Conservation (phyloP, 306 rosid species). For the Bauhinia variegata region DNA sequence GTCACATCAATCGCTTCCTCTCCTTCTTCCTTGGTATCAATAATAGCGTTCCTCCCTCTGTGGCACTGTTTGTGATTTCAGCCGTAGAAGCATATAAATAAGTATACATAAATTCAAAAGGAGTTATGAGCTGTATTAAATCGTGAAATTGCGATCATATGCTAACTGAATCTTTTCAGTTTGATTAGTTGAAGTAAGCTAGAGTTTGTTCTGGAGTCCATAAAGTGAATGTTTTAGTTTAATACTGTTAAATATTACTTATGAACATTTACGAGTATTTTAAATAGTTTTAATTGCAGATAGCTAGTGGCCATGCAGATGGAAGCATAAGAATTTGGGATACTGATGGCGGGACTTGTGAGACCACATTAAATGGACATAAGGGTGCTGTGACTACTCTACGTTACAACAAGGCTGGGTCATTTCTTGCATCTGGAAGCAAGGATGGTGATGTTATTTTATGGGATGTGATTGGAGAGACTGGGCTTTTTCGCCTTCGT, state of each 20-base stretch:
- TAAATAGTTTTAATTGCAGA: conserved; percentile 47
- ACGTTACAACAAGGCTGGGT: conserved; percentile 69
- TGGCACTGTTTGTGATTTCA: not conserved
- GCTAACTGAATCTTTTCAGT: not conserved
- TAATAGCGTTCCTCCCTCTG: not conserved
- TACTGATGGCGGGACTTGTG: conserved; percentile 70
- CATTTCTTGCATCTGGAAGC: conserved; percentile 90
- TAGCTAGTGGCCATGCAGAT: conserved; percentile 84
- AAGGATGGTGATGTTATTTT: conserved; percentile 83
- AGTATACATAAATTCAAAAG: not conserved
- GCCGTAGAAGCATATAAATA: not conserved
- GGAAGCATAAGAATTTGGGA: conserved; percentile 92
- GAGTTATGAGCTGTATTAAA: not conserved
- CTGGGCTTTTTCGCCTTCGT: conserved; percentile 86
- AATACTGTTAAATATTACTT: not conserved
- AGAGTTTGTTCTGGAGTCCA: not conserved
- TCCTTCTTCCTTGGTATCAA: conserved; percentile 57
- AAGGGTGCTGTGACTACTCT: conserved; percentile 86
- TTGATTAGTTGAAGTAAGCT: not conserved
- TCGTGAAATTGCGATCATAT: not conserved
- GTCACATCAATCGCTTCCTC: conserved; percentile 76
- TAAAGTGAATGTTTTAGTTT: not conserved
- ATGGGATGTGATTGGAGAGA: conserved; percentile 90
- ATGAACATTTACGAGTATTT: not conserved
- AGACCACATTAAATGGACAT: conserved; percentile 89